Evolutionary conservation across 2,329 filamentous ascomycete genomes (phyloP).

Genomic region (Ramularia endophylla): DNA sequence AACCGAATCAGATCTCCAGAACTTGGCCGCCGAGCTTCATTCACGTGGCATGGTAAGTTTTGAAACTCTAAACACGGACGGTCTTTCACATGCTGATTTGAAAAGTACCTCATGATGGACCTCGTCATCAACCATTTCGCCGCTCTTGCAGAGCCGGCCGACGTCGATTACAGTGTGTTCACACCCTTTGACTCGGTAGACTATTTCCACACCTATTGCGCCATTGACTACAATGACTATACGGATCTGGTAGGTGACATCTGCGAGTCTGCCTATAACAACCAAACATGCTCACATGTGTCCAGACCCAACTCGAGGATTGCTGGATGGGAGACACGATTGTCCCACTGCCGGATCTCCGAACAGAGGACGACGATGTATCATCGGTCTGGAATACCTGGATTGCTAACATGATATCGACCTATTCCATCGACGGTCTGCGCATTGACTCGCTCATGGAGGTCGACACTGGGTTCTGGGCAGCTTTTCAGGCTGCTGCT

Average conservation of each 20-base stretch:
- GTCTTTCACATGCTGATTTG: background rate
- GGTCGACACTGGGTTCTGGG: constrained; percentile 39
- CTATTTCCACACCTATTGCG: constrained; percentile 49
- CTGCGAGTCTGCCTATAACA: constrained; percentile 1
- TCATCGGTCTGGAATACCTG: constrained; percentile 51
- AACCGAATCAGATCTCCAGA: constrained; percentile 31
- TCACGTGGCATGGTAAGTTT: constrained; percentile 32
- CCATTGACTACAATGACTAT: constrained; percentile 48
- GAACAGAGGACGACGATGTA: constrained; percentile 49
- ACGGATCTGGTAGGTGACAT: constrained; percentile 16
- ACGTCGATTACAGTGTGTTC: constrained; percentile 31
- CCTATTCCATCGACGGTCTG: constrained; percentile 56
- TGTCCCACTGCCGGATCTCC: constrained; percentile 57
- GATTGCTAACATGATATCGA: constrained; percentile 52
- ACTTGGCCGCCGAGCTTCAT: constrained; percentile 31
- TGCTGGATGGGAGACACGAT: constrained; percentile 54
- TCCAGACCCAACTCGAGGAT: constrained; percentile 30
- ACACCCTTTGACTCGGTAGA: constrained; percentile 37
- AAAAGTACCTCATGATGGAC: constrained; percentile 35
- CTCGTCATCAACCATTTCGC: constrained; percentile 35
- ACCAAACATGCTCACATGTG: constrained; percentile 2
- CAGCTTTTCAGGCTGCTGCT: constrained; percentile 30
- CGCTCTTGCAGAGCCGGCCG: constrained; percentile 24
- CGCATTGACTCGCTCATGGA: constrained; percentile 47
- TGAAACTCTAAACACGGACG: background rate